Conservation (phyloP, 2,329 filamentous ascomycete genomes). For the Drechslerella coelobrocha region DNA sequence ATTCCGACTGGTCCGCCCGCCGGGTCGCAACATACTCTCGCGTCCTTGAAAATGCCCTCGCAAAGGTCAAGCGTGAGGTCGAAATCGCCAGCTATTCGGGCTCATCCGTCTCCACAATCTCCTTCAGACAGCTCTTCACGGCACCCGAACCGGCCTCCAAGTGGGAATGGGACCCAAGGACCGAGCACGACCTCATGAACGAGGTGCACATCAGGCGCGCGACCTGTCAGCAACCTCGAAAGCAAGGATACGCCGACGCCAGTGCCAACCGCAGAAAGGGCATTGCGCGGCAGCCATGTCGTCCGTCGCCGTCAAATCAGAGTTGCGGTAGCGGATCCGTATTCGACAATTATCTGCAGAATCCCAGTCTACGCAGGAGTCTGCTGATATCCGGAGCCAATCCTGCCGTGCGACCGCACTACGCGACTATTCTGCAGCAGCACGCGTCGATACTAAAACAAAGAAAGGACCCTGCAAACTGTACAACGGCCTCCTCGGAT, state of each 20-base stretch:
- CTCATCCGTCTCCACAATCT: conserved; percentile 14
- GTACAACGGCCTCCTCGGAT: background rate
- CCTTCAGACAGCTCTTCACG: conserved; percentile 39
- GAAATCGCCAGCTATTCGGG: conserved; percentile 35
- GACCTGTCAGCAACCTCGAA: conserved; percentile 14
- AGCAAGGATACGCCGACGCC: conserved; percentile 29
- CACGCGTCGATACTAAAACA: conserved; percentile 30
- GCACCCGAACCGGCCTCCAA: conserved; percentile 29
- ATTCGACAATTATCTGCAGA: conserved; percentile 40
- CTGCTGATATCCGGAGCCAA: conserved; percentile 22
- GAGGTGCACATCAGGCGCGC: conserved; percentile 4
- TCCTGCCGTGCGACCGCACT: conserved; percentile 25
- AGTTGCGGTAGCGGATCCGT: conserved; percentile 3
- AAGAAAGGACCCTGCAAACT: background rate
- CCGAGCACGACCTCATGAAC: conserved; percentile 30
- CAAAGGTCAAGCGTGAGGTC: conserved; percentile 45
- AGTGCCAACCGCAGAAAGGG: conserved; percentile 28
- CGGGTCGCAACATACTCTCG: conserved; percentile 40
- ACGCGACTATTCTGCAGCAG: conserved; percentile 35
- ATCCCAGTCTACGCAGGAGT: conserved; percentile 25
- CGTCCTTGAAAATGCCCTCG: conserved; percentile 43
- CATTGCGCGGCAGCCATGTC: conserved; percentile 21
- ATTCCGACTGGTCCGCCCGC: conserved; percentile 39
- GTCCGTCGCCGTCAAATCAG: conserved; percentile 8
- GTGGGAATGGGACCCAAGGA: conserved; percentile 48